Evolutionary conservation across 176 grass and related monocot species (phyloP).

Genomic region (Carex myosuroides): DNA sequence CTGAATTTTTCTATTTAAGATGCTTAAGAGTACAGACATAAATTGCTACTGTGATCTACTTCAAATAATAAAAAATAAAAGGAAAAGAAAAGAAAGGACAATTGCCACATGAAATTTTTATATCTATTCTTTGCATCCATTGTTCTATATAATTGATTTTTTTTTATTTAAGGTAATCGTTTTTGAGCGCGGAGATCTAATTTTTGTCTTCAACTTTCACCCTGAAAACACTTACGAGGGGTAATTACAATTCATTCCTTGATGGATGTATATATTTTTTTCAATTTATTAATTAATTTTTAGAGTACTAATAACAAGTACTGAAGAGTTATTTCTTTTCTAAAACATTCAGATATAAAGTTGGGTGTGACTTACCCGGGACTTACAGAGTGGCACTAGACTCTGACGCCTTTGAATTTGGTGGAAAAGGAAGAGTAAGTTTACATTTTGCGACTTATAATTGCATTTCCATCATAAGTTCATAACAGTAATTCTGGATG

Average conservation of each 20-base stretch:
- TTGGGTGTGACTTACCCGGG: constrained; percentile 84
- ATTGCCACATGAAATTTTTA: background rate
- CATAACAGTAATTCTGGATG: background rate
- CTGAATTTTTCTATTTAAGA: background rate
- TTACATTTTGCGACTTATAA: background rate
- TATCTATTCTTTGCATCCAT: constrained; percentile 14
- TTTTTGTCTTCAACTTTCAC: constrained; percentile 98
- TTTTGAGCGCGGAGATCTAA: constrained; percentile 86
- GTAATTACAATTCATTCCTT: constrained; percentile 36
- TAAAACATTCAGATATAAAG: constrained; percentile 63
- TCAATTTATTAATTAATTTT: background rate
- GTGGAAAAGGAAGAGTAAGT: constrained; percentile 91
- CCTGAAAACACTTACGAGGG: constrained; percentile 71
- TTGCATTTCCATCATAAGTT: background rate
- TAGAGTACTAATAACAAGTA: background rate
- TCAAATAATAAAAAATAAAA: background rate
- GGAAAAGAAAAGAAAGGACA: background rate
- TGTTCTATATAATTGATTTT: background rate
- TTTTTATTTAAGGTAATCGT: constrained; percentile 66
- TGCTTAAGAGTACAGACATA: background rate
- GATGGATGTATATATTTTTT: background rate
- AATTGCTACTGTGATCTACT: constrained; percentile 8
- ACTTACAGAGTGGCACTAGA: constrained; percentile 73
- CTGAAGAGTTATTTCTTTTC: background rate
- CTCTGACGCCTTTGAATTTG: constrained; percentile 78